Evolutionary conservation across 2,329 filamentous ascomycete species (phyloP).

Genomic region (Hirsutella rhossiliensis): DNA sequence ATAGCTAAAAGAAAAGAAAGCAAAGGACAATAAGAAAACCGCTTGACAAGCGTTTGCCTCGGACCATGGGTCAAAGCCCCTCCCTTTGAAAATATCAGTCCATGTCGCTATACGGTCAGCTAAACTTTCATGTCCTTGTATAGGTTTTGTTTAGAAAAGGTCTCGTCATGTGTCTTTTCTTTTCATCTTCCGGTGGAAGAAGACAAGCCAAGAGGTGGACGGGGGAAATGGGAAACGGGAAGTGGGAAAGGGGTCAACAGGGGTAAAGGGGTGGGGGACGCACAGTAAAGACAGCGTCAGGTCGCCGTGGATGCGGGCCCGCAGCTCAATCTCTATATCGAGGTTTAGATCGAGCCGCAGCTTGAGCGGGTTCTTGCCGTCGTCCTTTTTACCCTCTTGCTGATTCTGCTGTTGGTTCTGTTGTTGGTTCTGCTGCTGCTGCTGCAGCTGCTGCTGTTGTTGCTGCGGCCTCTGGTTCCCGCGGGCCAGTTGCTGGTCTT

Average conservation of each 20-base stretch:
- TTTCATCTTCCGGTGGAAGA: no score
- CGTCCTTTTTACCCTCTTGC: slow-evolving; percentile 15
- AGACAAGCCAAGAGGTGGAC: not conserved
- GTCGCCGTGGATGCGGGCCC: slow-evolving; percentile 69
- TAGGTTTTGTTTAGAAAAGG: not conserved
- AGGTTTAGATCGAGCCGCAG: slow-evolving; percentile 60
- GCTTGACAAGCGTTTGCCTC: no score
- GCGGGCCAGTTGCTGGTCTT: slow-evolving; percentile 11
- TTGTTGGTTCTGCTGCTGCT: slow-evolving; percentile 1
- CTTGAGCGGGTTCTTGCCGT: slow-evolving; percentile 50
- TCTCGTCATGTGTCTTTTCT: no score
- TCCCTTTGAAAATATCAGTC: slow-evolving; percentile 1
- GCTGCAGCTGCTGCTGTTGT: slow-evolving; percentile 13
- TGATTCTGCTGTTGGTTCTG: slow-evolving; percentile 13
- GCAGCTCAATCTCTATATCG: slow-evolving; percentile 68
- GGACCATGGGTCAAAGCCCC: not conserved
- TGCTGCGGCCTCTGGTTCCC: slow-evolving; percentile 6
- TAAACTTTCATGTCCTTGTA: no score
- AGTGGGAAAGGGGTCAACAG: not conserved
- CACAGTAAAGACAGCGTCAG: slow-evolving; percentile 62
- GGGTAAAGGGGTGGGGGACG: slow-evolving; percentile 7
- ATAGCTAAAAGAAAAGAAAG: not conserved
- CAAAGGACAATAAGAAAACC: no score
- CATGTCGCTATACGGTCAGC: slow-evolving; percentile 2
- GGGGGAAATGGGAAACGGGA: not conserved